A percentile compares a stretch with the other conserved stretches of the same genome.
Conservation (phyloP, 2,329 filamentous ascomycete genomes). For the Penicillium brasilianum region DNA sequence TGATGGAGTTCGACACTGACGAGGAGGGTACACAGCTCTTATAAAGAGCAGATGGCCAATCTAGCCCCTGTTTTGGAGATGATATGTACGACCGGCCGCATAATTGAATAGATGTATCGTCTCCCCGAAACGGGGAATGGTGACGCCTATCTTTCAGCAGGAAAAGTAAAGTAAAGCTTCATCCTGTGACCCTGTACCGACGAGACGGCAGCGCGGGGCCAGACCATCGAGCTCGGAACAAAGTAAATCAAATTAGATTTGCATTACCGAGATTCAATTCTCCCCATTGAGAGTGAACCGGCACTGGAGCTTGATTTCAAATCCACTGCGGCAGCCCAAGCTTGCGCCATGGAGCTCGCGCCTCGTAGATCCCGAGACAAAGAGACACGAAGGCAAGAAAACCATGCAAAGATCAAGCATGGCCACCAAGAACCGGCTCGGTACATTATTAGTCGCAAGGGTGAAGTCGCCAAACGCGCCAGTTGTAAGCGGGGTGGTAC, state of each 20-base stretch:
- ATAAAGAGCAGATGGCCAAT: neutral
- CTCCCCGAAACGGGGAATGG: neutral
- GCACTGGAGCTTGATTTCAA: neutral
- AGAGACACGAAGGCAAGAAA: neutral
- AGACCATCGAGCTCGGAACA: neutral
- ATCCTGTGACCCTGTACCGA: neutral
- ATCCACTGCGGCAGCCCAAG: neutral
- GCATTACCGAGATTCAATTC: neutral
- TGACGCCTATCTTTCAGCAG: neutral
- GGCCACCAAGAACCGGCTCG: neutral
- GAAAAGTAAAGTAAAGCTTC: neutral
- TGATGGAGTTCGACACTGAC: neutral
- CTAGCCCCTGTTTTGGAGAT: neutral
- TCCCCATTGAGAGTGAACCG: neutral
- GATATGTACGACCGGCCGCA: neutral
- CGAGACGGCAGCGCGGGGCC: neutral
- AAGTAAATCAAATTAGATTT: neutral
- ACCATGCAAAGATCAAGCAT: neutral
- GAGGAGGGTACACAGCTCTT: neutral
- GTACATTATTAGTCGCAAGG: neutral
- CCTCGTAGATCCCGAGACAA: neutral
- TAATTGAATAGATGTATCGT: neutral
- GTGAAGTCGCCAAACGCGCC: neutral
- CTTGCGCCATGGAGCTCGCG: neutral
- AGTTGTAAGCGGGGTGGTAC: neutral